phyloP scores from a whole-genome alignment of 2,329 filamentous ascomycete genomes.

The Fusarium compactum region DNA sequence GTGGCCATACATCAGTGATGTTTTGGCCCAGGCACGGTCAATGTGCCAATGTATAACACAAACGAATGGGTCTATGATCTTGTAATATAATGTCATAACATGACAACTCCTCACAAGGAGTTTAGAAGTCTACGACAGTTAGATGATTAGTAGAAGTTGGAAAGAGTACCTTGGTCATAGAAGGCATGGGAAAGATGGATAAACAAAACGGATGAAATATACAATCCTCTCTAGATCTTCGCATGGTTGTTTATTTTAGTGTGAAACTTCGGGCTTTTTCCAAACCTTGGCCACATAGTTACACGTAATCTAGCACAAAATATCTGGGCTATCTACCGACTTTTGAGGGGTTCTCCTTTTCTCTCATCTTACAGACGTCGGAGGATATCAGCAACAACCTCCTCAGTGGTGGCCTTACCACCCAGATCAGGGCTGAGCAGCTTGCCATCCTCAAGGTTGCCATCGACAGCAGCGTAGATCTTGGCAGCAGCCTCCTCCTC shows the following conservation, averaged over 20 bases:
- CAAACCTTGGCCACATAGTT: background rate
- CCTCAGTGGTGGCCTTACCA: slow-evolving; percentile 84
- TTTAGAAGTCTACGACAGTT: slow-evolving; percentile 35
- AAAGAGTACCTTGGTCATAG: background rate
- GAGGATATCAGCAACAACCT: slow-evolving; percentile 90
- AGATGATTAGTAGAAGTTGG: slow-evolving; percentile 27
- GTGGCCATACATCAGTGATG: slow-evolving; percentile 9
- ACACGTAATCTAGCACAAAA: background rate
- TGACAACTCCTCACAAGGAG: slow-evolving; percentile 17
- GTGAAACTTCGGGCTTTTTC: slow-evolving; percentile 8
- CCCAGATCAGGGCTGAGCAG: slow-evolving; percentile 91
- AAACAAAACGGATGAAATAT: slow-evolving; percentile 39
- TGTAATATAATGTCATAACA: slow-evolving; percentile 46
- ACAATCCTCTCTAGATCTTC: slow-evolving; percentile 42
- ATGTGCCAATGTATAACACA: slow-evolving; percentile 43
- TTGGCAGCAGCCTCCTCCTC: slow-evolving; percentile 86
- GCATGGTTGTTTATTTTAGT: slow-evolving; percentile 7
- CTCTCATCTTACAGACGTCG: slow-evolving; percentile 75
- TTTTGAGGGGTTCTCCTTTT: slow-evolving; percentile 7
- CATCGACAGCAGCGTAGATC: slow-evolving; percentile 94
- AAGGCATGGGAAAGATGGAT: slow-evolving; percentile 26
- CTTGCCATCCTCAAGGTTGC: slow-evolving; percentile 84
- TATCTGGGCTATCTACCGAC: slow-evolving; percentile 15
- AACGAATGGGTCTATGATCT: slow-evolving; percentile 41
- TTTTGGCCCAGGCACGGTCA: slow-evolving; percentile 15